Percentiles rank a stretch among this genome's conserved stretches.
Evolutionary conservation across 129 eudicot genomes (phyloP).

Genomic region (Gnaphalium uliginosum): DNA sequence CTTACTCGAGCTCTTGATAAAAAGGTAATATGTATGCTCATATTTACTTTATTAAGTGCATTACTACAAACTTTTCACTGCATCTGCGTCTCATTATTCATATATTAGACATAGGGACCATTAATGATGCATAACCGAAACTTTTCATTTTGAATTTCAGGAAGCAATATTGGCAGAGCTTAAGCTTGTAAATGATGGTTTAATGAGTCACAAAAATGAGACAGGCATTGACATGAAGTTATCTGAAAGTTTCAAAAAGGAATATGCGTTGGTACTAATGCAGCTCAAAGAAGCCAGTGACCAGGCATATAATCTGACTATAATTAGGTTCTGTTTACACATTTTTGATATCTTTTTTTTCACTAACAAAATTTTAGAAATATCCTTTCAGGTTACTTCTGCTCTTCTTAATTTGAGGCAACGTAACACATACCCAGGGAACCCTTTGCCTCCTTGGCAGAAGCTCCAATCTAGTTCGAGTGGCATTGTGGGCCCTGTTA

Average conservation of each 20-base stretch:
- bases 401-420: conserved; percentile 49
- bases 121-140: conserved; percentile 20
- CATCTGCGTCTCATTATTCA: background rate
- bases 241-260: conserved; percentile 51
- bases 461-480: conserved; percentile 35
- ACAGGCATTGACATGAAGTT: conserved; percentile 37
- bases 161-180: conserved; percentile 48
- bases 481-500: conserved; percentile 28
- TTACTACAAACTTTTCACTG: background rate
- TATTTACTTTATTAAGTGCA: background rate
- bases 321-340: background rate
- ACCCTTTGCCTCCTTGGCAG: conserved; percentile 37
- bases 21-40: conserved; percentile 41
- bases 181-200: conserved; percentile 50
- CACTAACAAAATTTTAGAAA: background rate
- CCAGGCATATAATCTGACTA: conserved; percentile 33
- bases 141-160: conserved; percentile 22
- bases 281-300: conserved; percentile 53
- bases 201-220: conserved; percentile 40
- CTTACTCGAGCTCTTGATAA: conserved; percentile 50
- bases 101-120: background rate
- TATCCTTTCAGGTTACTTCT: conserved; percentile 43
- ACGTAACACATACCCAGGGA: conserved; percentile 43
- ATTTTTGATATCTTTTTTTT: background rate
- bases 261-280: conserved; percentile 44